Evolutionary conservation across 345 rosid species (phyloP), one percentile per base, ranked within the genome.

Genomic region (Odontarrhena argentea): DNA sequence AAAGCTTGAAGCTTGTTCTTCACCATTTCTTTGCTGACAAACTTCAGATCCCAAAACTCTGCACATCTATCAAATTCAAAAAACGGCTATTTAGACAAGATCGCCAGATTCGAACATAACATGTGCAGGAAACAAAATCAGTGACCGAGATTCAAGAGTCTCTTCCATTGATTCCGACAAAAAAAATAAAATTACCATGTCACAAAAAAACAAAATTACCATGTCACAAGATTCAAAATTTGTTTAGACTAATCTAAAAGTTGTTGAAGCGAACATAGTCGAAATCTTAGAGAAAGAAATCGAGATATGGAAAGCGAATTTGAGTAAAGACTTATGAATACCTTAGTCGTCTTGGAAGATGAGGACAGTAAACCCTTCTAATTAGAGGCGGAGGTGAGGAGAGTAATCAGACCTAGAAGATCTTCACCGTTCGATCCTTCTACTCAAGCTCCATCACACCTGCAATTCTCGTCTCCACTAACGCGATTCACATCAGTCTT

Each of bases 1-100:
- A 88, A 70, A 34, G 92, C 92, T 67, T 84, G 90, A 28, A 92
- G 96, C 41, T 88, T 88, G 65, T 86, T 88, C 84, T 88, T 86
- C 67, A 78, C 92, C 96, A 86, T 84, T 60, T 51, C n/a, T n/a
- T n/a, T n/a, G n/a, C n/a, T n/a, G n/a, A n/a, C n/a, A n/a, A n/a
- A n/a, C n/a, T n/a, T n/a, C 8, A 72, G 74, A 71, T 68, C 69
- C 75, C 26, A 43, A 59, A 11, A 8, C 46, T 28, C 25, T 59
- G 65, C 38, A 15, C 15, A 47, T 26, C 3, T 41, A 50, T 45
- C 63, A 46, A 13, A 35, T 53, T 11, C 56, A n/a, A n/a, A n/a
- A n/a, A n/a, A n/a, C n/a, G n/a, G n/a, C n/a, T 37, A n/a, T 13
- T 15, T 12, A 40, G 55, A 25, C 36, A 15, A 52, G 43, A 22